A percentile compares a stretch with the other conserved stretches of the same genome.
phyloP scores from a whole-genome alignment of 768 basidiomycete genomes.

The Boletus vermiculosoides region DNA sequence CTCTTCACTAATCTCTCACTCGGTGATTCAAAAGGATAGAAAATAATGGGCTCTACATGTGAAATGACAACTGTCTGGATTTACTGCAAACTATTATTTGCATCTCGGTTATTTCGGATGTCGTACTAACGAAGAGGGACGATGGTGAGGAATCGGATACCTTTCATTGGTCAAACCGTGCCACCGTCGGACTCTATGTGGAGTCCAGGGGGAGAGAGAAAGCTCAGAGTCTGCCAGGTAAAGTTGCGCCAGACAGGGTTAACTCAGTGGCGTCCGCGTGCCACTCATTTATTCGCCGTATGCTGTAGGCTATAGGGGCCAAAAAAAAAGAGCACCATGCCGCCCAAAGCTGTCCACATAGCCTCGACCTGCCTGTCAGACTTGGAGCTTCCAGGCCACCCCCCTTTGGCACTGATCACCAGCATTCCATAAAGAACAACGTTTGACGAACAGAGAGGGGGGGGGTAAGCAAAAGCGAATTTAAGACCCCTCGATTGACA shows the following conservation, averaged over 20 bases:
- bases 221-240: background rate
- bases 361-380: background rate
- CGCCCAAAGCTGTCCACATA: background rate
- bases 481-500: no score
- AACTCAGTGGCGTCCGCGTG: background rate
- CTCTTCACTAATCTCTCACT: background rate
- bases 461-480: no score
- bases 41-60: background rate
- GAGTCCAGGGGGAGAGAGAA: background rate
- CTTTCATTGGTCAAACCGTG: background rate
- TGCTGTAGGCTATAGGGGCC: background rate
- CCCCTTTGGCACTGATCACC: background rate
- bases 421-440: background rate
- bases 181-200: background rate
- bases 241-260: no score
- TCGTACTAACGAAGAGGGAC: background rate
- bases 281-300: background rate
- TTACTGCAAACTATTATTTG: background rate
- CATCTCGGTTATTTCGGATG: background rate
- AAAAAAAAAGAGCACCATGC: background rate
- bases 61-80: background rate
- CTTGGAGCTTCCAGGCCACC: background rate
- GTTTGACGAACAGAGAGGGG: background rate
- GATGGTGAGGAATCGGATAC: background rate
- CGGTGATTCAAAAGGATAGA: background rate